These are phyloP conservation scores for Teratosphaeria pseudoeucalypti DNA, from an alignment of 2,329 filamentous ascomycete species.

Conservation along the genomic window DNA sequence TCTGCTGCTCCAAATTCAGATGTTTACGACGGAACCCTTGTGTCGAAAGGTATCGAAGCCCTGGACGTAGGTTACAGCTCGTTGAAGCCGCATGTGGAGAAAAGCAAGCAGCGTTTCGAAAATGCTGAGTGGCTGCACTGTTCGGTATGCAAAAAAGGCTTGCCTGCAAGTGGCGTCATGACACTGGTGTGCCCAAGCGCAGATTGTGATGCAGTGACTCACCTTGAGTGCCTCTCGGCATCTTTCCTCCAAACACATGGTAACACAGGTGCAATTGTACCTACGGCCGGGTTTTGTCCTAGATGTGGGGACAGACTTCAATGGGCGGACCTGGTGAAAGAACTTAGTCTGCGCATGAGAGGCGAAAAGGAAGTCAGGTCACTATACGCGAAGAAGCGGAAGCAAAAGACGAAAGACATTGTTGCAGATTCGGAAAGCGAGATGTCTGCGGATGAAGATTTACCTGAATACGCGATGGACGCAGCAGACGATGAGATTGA, in stretches of 20 bases:
- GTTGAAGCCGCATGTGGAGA: constrained; percentile 42
- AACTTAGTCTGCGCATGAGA: constrained; percentile 58
- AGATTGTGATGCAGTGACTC: constrained; percentile 40
- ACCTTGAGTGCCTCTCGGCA: constrained; percentile 46
- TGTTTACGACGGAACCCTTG: not conserved
- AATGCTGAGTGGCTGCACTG: constrained; percentile 32
- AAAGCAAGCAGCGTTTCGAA: constrained; percentile 36
- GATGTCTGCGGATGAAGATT: not conserved
- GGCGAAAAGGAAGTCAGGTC: constrained; percentile 60
- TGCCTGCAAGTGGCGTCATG: constrained; percentile 31
- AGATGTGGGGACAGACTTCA: constrained; percentile 50
- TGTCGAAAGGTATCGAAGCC: constrained; percentile 27
- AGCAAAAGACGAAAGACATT: constrained; percentile 8
- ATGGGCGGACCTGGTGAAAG: constrained; percentile 75
- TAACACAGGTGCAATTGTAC: constrained; percentile 39
- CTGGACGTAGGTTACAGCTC: constrained; percentile 45
- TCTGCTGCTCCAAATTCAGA: not conserved
- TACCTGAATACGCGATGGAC: constrained; percentile 5
- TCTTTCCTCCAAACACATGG: constrained; percentile 37
- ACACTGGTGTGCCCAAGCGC: constrained; percentile 43
- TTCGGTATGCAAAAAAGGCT: constrained; percentile 36
- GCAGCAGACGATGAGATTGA: constrained; percentile 11
- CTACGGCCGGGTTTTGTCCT: constrained; percentile 60
- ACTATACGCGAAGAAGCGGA: constrained; percentile 41
- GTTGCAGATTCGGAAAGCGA: not conserved